Evolutionary conservation across 306 rosid genomes (phyloP), one percentile per base, ranked within the genome.

Genomic region (Glycyrrhiza uralensis): DNA sequence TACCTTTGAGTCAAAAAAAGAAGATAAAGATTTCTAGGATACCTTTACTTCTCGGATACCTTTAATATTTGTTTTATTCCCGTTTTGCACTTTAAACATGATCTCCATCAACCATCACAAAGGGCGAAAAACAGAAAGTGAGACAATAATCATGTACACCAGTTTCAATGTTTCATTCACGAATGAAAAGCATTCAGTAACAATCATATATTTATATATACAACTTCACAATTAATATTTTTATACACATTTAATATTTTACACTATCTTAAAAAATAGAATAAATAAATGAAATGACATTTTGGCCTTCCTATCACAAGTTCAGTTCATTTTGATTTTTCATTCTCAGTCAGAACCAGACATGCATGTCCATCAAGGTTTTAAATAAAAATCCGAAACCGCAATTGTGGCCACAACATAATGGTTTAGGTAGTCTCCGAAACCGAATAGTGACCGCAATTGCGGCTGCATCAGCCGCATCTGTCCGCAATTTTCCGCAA

Each of bases 161-260:
- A 23, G 68, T 39, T 20, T 50, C 58, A 47, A 69, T 69, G 68
- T 39, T 20, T 50, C 58, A 47, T 74, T 69, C 60, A 33, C 67
- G 22, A 67, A 60, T 8, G 51, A 17, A 42, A 22, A 49, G 5
- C 56, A 41, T 18, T 70, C 13, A 64, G 36, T 14, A 35, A 36
- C 45, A 59, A 67, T 52, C 17, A 29, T 19, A 23, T 35, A 62
- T 42, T 20, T 75, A 28, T 64, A 76, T 76, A 45, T 68, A 76
- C 83, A 79, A 50, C 67, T 64, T 75, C 73, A 29, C 42, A 55
- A 39, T 66, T 61, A 30, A 76, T 71, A 76, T 36, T 74, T 74
- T 23, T 59, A 67, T 73, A 59, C 75, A 83, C 74, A 79, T 39
- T 7, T 33, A 64, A 59, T 41, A 76, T 79, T 49, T 67, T 79